Evolutionary conservation across 2,329 filamentous ascomycete genomes (phyloP).

Genomic region (Cladobotryum mycophilum): DNA sequence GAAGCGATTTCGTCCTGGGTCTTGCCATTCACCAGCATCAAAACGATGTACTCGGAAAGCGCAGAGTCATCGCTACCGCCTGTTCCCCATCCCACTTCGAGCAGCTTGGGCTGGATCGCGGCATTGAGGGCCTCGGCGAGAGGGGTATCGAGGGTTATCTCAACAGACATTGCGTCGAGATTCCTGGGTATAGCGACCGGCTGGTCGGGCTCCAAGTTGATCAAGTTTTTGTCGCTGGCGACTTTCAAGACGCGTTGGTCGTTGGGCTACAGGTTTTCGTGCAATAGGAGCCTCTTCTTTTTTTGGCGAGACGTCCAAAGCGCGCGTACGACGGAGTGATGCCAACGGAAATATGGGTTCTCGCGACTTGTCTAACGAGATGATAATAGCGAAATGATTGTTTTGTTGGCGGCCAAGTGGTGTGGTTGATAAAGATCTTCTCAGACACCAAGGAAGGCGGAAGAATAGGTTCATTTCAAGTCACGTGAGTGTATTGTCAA

Average conservation of each 20-base stretch:
- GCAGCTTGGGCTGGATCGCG: constrained; percentile 82
- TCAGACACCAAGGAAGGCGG: constrained; percentile 15
- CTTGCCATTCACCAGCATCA: constrained; percentile 96
- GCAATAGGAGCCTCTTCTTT: not conserved
- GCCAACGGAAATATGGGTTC: not conserved
- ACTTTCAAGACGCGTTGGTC: constrained; percentile 4
- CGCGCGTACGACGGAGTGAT: not conserved
- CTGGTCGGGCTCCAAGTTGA: not conserved
- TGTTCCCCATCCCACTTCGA: constrained; percentile 87
- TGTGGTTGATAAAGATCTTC: constrained; percentile 20
- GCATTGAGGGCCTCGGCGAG: constrained; percentile 76
- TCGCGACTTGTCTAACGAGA: not conserved
- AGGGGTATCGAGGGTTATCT: constrained; percentile 70
- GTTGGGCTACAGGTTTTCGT: constrained; percentile 1
- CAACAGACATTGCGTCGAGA: constrained; percentile 61
- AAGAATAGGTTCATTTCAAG: constrained; percentile 20
- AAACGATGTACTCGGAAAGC: constrained; percentile 90
- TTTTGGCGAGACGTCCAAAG: not conserved
- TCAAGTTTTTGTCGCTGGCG: not conserved
- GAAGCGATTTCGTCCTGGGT: constrained; percentile 81
- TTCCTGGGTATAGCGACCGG: not conserved
- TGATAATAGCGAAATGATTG: constrained; percentile 2
- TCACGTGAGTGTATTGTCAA: constrained; percentile 23
- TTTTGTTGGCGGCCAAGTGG: constrained; percentile 5
- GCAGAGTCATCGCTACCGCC: constrained; percentile 72